Conservation (phyloP, 1,139 yeast genomes). For the Suhomyces choctaworum region DNA sequence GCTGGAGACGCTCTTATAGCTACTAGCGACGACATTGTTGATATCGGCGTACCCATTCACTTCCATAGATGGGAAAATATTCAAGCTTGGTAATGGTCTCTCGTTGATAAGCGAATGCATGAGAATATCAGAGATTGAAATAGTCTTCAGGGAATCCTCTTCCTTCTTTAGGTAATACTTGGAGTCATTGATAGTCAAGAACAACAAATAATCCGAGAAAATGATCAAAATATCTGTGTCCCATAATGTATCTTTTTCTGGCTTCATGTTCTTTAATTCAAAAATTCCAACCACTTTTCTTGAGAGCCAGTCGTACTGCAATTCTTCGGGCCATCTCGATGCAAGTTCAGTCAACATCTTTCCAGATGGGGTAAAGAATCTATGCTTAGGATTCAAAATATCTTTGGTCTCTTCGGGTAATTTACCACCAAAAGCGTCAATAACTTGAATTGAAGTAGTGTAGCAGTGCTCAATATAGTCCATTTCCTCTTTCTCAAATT, state of each 20-base stretch:
- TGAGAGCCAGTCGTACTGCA: conserved; percentile 86
- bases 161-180: conserved; percentile 29
- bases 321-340: conserved; percentile 79
- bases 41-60: conserved; percentile 72
- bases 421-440: conserved; percentile 74
- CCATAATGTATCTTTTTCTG: conserved; percentile 25
- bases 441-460: conserved; percentile 58
- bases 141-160: conserved; percentile 43
- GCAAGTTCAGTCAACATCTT: conserved; percentile 83
- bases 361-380: conserved; percentile 91
- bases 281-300: conserved; percentile 83
- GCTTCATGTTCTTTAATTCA: conserved; percentile 46
- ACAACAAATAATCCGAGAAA: conserved; percentile 76
- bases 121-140: conserved; percentile 73
- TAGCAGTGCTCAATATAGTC: conserved; percentile 41
- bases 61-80: conserved; percentile 62
- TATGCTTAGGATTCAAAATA: conserved; percentile 25
- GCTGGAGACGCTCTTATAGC: conserved; percentile 33
- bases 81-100: conserved; percentile 59
- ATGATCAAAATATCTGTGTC: conserved; percentile 61
- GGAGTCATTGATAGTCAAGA: conserved; percentile 53
- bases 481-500: conserved; percentile 15
- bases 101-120: conserved; percentile 91
- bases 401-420: conserved; percentile 28
- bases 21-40: conserved; percentile 50